Conservation (phyloP, 78 protist genomes). For the Planoprotostelium fungivorum region DNA sequence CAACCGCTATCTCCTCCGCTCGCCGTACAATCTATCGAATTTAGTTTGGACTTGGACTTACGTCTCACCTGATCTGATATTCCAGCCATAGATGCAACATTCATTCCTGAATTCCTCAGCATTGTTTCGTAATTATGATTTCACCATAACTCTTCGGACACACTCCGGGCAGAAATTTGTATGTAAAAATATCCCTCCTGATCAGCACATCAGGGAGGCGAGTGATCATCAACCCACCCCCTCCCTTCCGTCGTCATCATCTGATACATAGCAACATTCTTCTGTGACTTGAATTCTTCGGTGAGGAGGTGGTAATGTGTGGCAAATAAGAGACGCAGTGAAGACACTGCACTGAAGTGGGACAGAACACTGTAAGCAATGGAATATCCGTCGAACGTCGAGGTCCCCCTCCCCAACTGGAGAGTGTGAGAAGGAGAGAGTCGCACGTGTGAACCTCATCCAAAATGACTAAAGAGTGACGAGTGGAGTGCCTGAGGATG, state of each 20-base stretch:
- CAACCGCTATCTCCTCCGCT: no score
- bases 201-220: not conserved
- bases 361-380: conserved; percentile 60
- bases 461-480: conserved; percentile 80
- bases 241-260: not conserved
- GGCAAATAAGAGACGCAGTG: conserved; percentile 77
- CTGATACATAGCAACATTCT: not conserved
- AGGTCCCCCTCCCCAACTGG: conserved; percentile 83
- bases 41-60: no score
- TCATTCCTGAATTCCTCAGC: not conserved
- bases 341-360: not conserved
- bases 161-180: conserved; percentile 62
- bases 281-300: conserved; percentile 37
- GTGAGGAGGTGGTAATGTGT: conserved; percentile 90
- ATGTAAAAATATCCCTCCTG: conserved; percentile 48
- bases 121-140: not conserved
- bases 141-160: conserved; percentile 71
- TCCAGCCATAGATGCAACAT: not conserved
- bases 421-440: not conserved
- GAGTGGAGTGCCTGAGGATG: conserved; percentile 66
- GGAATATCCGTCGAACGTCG: conserved; percentile 78
- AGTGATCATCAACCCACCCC: not conserved
- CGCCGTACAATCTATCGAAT: no score
- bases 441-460: conserved; percentile 66
- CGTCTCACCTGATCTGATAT: no score